A percentile compares a stretch with the other conserved stretches of the same genome.
Evolutionary conservation across 2,329 filamentous ascomycete genomes (phyloP).

Genomic region (Cordyceps cateniannulata): DNA sequence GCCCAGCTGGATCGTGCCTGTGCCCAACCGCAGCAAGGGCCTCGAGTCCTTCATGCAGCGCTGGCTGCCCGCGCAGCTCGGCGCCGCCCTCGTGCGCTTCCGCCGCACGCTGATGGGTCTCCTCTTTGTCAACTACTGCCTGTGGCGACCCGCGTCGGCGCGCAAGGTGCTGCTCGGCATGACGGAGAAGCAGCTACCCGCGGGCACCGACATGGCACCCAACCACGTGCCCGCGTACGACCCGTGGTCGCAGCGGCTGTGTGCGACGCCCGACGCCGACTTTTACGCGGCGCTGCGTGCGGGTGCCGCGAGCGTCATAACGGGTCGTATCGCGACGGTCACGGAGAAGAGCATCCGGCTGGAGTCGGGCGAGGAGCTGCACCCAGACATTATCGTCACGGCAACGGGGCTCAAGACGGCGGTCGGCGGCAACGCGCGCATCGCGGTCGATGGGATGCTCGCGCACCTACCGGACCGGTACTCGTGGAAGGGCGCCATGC

Average conservation of each 20-base stretch:
- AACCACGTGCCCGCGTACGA: constrained; percentile 50
- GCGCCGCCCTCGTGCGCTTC: constrained; percentile 39
- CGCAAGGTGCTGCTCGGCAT: constrained; percentile 19
- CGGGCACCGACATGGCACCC: constrained; percentile 39
- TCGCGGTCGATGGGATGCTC: constrained; percentile 44
- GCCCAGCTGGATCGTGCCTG: constrained; percentile 51
- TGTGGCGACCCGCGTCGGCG: not conserved
- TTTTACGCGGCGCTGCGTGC: constrained; percentile 36
- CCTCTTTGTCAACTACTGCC: constrained; percentile 21
- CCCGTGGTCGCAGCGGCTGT: constrained; percentile 64
- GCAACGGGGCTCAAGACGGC: constrained; percentile 55
- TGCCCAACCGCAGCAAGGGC: constrained; percentile 27
- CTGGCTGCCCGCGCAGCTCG: constrained; percentile 36
- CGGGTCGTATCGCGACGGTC: constrained; percentile 39
- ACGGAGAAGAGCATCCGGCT: constrained; percentile 38
- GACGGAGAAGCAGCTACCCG: constrained; percentile 39
- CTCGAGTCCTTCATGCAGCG: constrained; percentile 23
- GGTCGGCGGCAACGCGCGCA: constrained; percentile 45
- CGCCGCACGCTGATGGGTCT: constrained; percentile 43
- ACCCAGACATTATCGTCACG: constrained; percentile 57
- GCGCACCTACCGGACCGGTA: constrained; percentile 39
- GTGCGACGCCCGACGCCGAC: constrained; percentile 43
- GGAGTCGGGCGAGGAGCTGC: constrained; percentile 35
- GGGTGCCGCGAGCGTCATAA: constrained; percentile 35
- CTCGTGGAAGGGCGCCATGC: constrained; percentile 55